Conservation (phyloP, 371 early-diverging fungal species). For the Mucor ambiguus region DNA sequence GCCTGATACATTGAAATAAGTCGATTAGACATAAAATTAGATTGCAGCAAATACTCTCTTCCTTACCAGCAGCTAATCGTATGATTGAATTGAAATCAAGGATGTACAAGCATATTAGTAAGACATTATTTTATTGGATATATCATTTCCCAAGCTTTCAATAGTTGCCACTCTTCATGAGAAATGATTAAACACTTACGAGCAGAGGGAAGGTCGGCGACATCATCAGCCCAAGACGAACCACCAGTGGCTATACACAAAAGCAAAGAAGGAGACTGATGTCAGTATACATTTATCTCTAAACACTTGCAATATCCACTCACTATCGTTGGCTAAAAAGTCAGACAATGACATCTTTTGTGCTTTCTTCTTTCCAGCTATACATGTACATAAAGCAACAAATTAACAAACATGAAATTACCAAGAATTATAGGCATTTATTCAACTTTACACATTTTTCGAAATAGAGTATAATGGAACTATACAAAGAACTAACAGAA, state of each 20-base stretch:
- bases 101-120: conserved; percentile 11
- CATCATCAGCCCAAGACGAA: conserved; percentile 92
- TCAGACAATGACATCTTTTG: conserved; percentile 79
- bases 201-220: conserved; percentile 84
- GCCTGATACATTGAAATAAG: conserved; percentile 3
- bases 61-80: conserved; percentile 44
- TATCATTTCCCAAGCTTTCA: not conserved
- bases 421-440: conserved; percentile 5
- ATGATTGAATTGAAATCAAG: not conserved
- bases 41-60: not conserved
- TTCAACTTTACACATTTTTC: conserved; percentile 7
- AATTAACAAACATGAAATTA: not conserved
- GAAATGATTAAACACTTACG: conserved; percentile 59
- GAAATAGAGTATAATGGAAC: conserved; percentile 4
- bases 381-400: not conserved
- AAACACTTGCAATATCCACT: conserved; percentile 14
- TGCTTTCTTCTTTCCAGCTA: conserved; percentile 74
- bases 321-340: conserved; percentile 77
- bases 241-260: conserved; percentile 48
- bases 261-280: conserved; percentile 11
- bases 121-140: conserved; percentile 4
- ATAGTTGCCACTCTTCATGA: not conserved
- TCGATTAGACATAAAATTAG: not conserved
- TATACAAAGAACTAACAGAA: not conserved
- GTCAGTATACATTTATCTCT: not conserved